A percentile compares a stretch with the other conserved stretches of the same genome.
These are phyloP conservation scores for Chaetomium tenue DNA, from an alignment of 495 filamentous ascomycete genomes.

Conservation along the genomic window DNA sequence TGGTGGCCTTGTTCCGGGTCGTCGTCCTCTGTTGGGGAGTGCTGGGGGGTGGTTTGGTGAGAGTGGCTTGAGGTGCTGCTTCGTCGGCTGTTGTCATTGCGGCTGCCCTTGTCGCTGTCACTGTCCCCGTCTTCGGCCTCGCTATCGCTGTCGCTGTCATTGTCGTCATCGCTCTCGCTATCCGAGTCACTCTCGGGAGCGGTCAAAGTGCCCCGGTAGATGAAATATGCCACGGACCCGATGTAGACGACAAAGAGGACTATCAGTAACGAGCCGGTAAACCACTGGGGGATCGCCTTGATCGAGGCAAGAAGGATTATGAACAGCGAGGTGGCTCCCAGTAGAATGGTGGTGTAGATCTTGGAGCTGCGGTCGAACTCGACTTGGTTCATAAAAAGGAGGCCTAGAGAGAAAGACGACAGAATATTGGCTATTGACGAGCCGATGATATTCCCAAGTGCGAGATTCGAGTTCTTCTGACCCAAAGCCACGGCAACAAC, in stretches of 20 bases:
- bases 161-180: slow-evolving; percentile 20
- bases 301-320: slow-evolving; percentile 39
- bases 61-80: neutral
- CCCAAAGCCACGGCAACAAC: slow-evolving; percentile 52
- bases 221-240: slow-evolving; percentile 45
- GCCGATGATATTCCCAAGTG: slow-evolving; percentile 56
- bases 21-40: slow-evolving; percentile 24
- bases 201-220: slow-evolving; percentile 45
- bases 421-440: slow-evolving; percentile 58
- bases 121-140: slow-evolving; percentile 17
- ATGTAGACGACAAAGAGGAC: slow-evolving; percentile 49
- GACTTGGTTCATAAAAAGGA: slow-evolving; percentile 41
- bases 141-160: slow-evolving; percentile 29
- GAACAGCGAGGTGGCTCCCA: slow-evolving; percentile 23
- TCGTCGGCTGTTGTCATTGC: neutral
- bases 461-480: slow-evolving; percentile 49
- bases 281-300: slow-evolving; percentile 29
- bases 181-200: slow-evolving; percentile 36
- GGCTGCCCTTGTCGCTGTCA: neutral
- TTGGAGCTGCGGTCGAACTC: slow-evolving; percentile 49
- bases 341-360: slow-evolving; percentile 38
- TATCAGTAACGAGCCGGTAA: slow-evolving; percentile 44
- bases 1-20: slow-evolving; percentile 12
- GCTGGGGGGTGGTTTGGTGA: neutral
- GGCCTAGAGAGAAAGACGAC: slow-evolving; percentile 55